These are phyloP conservation scores for Fusarium lyarnte DNA, from an alignment of 2,329 filamentous ascomycete genomes.

Conservation along the genomic window DNA sequence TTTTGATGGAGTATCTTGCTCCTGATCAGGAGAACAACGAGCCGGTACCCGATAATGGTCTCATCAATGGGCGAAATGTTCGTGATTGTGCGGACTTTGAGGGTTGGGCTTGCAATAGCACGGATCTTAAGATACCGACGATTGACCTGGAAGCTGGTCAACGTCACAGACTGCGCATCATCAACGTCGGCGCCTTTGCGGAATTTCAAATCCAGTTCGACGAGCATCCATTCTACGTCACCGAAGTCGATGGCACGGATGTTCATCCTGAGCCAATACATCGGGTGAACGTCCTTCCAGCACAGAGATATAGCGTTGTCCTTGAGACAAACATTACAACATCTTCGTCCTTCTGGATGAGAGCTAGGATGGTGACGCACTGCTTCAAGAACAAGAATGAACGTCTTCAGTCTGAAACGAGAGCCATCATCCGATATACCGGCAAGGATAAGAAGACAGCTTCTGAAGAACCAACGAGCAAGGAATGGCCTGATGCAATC, in stretches of 20 bases:
- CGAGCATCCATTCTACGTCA: slow-evolving; percentile 69
- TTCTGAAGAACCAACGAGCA: slow-evolving; percentile 48
- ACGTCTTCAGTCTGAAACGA: slow-evolving; percentile 45
- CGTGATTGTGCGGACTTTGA: slow-evolving; percentile 48
- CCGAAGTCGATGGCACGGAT: slow-evolving; percentile 76
- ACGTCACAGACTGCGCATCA: slow-evolving; percentile 72
- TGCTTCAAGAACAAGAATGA: slow-evolving; percentile 50
- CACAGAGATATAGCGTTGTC: slow-evolving; percentile 76
- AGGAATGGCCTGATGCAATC: slow-evolving; percentile 60
- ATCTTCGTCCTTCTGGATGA: slow-evolving; percentile 68
- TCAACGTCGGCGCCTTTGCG: slow-evolving; percentile 77
- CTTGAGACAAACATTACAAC: slow-evolving; percentile 67
- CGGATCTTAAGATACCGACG: slow-evolving; percentile 49
- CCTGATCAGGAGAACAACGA: slow-evolving; percentile 67
- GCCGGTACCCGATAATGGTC: slow-evolving; percentile 70
- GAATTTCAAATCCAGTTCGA: slow-evolving; percentile 78
- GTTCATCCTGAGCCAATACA: slow-evolving; percentile 68
- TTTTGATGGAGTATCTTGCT: slow-evolving; percentile 65
- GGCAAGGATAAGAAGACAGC: not conserved
- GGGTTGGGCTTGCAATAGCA: slow-evolving; percentile 57
- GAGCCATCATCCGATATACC: slow-evolving; percentile 47
- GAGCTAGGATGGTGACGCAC: slow-evolving; percentile 59
- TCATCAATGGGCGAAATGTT: slow-evolving; percentile 67
- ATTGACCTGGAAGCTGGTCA: slow-evolving; percentile 62
- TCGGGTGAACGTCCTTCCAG: slow-evolving; percentile 72